These are phyloP conservation scores for Scheffersomyces spartinae DNA, from an alignment of 805 yeast species.

Conservation along the genomic window DNA sequence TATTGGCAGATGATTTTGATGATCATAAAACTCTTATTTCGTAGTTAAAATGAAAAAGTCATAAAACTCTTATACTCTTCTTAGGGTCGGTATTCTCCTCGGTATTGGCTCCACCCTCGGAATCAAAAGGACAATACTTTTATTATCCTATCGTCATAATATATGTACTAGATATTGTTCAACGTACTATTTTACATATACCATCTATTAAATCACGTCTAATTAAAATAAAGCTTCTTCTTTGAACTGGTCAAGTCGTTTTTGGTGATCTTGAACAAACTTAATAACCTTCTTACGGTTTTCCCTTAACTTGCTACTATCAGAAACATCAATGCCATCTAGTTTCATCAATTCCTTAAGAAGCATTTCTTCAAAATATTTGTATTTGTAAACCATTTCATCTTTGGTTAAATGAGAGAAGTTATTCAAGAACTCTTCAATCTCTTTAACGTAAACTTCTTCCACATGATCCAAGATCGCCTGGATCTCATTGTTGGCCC, in stretches of 20 bases:
- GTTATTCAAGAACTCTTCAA: conserved; percentile 20
- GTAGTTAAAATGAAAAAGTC: no score
- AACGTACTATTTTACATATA: no score
- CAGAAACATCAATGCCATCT: conserved; percentile 50
- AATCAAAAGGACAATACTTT: no score
- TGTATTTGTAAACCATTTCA: conserved; percentile 35
- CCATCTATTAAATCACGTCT: no score
- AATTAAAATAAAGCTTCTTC: no score
- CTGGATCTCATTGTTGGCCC: conserved; percentile 28
- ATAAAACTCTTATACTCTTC: no score
- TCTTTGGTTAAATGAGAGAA: conserved; percentile 13
- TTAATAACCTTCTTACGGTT: conserved; percentile 51
- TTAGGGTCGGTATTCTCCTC: no score
- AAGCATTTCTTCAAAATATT: conserved; percentile 55
- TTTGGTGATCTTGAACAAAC: conserved; percentile 47
- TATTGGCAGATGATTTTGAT: conserved; percentile 8
- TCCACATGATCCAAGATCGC: conserved; percentile 28
- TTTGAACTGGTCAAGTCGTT: conserved; percentile 39
- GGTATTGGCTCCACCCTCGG: no score
- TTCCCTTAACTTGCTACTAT: conserved; percentile 39
- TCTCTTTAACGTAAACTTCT: conserved; percentile 25
- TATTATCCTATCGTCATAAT: no score
- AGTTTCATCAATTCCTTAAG: conserved; percentile 54
- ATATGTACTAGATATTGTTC: no score
- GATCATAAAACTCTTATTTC: no score